Evolutionary conservation across 2,329 filamentous ascomycete genomes (phyloP).

Genomic region (Penicillium capsulatum): DNA sequence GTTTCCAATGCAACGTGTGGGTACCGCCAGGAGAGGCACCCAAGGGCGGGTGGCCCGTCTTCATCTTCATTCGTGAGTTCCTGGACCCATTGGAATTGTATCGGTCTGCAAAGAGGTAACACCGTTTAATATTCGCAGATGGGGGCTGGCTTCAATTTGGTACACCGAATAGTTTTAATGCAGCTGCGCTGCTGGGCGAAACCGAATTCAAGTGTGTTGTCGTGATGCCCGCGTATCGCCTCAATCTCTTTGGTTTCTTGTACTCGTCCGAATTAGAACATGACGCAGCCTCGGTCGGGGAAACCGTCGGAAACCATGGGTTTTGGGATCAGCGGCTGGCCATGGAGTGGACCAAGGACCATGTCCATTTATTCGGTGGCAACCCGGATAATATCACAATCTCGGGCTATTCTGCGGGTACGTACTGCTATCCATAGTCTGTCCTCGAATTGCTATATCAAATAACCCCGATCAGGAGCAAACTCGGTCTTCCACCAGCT

Average conservation of each 20-base stretch:
- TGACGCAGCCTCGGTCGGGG: constrained; percentile 37
- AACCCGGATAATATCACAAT: constrained; percentile 51
- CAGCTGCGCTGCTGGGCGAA: constrained; percentile 47
- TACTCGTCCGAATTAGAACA: constrained; percentile 46
- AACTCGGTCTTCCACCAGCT: constrained; percentile 57
- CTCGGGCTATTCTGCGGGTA: constrained; percentile 54
- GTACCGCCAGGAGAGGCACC: constrained; percentile 48
- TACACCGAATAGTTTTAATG: constrained; percentile 46
- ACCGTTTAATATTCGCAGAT: constrained; percentile 31
- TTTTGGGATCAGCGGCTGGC: constrained; percentile 57
- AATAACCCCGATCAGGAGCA: constrained; percentile 35
- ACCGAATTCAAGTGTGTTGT: constrained; percentile 49
- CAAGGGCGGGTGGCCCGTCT: constrained; percentile 51
- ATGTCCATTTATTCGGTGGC: constrained; percentile 51
- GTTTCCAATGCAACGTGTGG: constrained; percentile 55
- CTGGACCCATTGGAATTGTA: background rate
- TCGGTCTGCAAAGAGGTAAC: background rate
- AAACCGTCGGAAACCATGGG: constrained; percentile 48
- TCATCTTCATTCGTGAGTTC: constrained; percentile 53
- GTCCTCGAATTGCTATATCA: background rate
- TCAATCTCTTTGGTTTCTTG: constrained; percentile 56
- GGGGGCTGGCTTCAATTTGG: constrained; percentile 58
- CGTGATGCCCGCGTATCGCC: constrained; percentile 54
- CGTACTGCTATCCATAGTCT: constrained; percentile 2
- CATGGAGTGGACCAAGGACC: constrained; percentile 53